Evolutionary conservation across 805 yeast species (phyloP).

Genomic region (Candida sakaeoensis): DNA sequence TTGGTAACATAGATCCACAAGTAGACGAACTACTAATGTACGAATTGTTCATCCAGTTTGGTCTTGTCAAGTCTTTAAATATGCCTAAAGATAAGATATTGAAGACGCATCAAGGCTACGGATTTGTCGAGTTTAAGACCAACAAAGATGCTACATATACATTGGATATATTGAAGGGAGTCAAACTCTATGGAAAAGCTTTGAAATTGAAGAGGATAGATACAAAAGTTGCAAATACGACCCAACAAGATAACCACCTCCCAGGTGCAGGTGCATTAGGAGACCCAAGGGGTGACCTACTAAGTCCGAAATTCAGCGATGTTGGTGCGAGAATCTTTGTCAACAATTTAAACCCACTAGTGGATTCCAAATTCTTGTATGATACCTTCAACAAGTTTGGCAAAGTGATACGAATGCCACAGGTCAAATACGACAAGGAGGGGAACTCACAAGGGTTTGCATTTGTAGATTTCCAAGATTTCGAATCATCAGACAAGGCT

Average conservation of each 20-base stretch:
- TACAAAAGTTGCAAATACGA: neutral
- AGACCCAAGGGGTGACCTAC: constrained; percentile 1
- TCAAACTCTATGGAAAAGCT: constrained; percentile 56
- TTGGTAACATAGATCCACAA: constrained; percentile 77
- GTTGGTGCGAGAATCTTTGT: constrained; percentile 52
- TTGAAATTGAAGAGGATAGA: constrained; percentile 56
- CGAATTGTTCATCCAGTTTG: constrained; percentile 82
- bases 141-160: constrained; percentile 70
- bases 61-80: constrained; percentile 66
- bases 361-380: constrained; percentile 54
- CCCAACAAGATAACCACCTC: constrained; percentile 11
- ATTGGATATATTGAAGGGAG: constrained; percentile 53
- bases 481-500: constrained; percentile 69
- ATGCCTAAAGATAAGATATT: constrained; percentile 77
- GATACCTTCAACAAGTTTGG: constrained; percentile 73
- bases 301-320: constrained; percentile 23
- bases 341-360: constrained; percentile 63
- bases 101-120: constrained; percentile 78
- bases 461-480: constrained; percentile 59
- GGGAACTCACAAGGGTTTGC: constrained; percentile 62
- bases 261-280: constrained; percentile 4
- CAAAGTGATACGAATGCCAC: constrained; percentile 45
- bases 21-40: constrained; percentile 70
- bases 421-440: constrained; percentile 44
- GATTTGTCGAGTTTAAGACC: constrained; percentile 70